Percentiles rank a stretch among this genome's conserved stretches.
Conservation (phyloP, 495 filamentous ascomycete species). For the Neurospora pannonica region DNA sequence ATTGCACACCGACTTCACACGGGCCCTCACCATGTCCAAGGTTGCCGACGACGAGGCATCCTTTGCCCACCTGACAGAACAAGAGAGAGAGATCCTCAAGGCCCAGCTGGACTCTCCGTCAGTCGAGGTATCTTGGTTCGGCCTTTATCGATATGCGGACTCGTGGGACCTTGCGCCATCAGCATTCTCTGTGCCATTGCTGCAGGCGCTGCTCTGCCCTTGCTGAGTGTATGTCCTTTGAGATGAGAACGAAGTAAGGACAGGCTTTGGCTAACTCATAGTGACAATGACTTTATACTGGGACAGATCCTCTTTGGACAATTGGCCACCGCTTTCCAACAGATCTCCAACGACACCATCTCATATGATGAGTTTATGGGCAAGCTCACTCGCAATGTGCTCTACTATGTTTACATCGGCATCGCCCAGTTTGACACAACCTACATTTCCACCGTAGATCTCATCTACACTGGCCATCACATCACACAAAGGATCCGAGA, state of each 20-base stretch:
- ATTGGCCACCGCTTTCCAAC: background rate
- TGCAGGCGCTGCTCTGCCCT: background rate
- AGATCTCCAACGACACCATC: background rate
- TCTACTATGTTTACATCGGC: slow-evolving; percentile 15
- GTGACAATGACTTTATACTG: background rate
- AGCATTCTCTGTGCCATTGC: background rate
- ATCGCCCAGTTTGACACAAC: slow-evolving; percentile 32
- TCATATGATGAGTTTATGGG: background rate
- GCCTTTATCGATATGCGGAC: background rate
- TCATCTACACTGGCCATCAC: slow-evolving; percentile 21
- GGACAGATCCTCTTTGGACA: background rate
- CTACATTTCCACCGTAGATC: slow-evolving; percentile 22
- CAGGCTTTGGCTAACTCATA: background rate
- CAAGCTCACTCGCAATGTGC: background rate
- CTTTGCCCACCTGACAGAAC: background rate
- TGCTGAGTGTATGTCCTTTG: background rate
- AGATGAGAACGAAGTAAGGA: background rate
- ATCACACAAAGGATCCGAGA: slow-evolving; percentile 25
- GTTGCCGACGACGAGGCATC: background rate
- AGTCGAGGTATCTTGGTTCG: background rate
- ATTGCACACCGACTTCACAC: background rate
- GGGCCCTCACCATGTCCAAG: background rate
- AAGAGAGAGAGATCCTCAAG: background rate
- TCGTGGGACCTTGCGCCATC: background rate
- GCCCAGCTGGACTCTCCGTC: background rate